Base-by-base conservation (phyloP, 768 basidiomycete genomes). In the Pholiota molesta region DNA sequence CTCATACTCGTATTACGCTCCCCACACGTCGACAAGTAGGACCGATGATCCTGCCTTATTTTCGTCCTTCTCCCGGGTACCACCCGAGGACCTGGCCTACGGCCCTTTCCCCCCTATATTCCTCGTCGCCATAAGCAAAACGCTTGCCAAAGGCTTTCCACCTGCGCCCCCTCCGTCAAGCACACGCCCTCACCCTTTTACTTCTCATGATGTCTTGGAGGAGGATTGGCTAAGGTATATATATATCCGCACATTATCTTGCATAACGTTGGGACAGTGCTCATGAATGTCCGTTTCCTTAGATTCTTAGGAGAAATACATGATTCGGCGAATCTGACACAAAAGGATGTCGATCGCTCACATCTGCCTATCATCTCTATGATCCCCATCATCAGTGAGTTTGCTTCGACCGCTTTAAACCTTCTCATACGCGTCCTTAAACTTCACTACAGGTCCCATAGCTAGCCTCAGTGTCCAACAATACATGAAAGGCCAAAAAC, bases 161-260 rank as follows among this genome's bases (percentile, higher is more conserved):
- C 62, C 66, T 14, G 37, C 77, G 7, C 75, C 79, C 0, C 85
- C 85, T 0, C 79, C 79, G 1, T 74, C 78, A 4, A 59, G 62
- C 29, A 29, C 68, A 9, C 62, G 63, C 17, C 77, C 77, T 10
- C 86, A 87, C 66, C 85, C 85, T 26, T 87, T 87, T 66, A 65
- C 69, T 23, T 72, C 78, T 52, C 81, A 83, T 68, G 84, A 86
- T 65, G 70, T 87, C 3, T 64, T 57, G 0, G 79, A 85, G 69
- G 73, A 69, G 17, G 86, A 86, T 68, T 86, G 86, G 86, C 66
- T 71, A 42, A 73, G 75, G 78, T 82, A 26, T 4, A 26, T 26
- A 26, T 26, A 26, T n/a, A 55, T 51, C 68, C 64, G n/a, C 33
- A 26, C 16, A 6, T 47, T 54, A 0, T 11, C 17, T 14, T 16